Percentiles rank a stretch among this genome's conserved stretches.
Evolutionary conservation across 2,329 filamentous ascomycete genomes (phyloP).

Genomic region (Colletotrichum filicis): DNA sequence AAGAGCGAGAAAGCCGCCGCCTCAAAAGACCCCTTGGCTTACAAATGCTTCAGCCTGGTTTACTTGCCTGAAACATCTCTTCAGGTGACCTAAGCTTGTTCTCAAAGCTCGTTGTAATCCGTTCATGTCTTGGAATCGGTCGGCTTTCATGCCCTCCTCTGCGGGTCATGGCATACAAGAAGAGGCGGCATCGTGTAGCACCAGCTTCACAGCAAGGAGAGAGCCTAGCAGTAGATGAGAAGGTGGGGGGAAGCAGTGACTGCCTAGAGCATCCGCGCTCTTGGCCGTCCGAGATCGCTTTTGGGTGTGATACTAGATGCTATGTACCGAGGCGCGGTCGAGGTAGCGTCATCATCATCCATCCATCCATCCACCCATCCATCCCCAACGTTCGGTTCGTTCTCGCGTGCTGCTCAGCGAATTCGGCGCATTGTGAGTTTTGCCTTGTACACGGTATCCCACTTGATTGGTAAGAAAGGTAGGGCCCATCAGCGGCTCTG

Average conservation of each 20-base stretch:
- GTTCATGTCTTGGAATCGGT: constrained; percentile 15
- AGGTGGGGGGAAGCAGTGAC: neutral
- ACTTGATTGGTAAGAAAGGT: neutral
- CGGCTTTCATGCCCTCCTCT: neutral
- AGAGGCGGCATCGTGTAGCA: neutral
- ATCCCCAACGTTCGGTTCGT: neutral
- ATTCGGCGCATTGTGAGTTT: neutral
- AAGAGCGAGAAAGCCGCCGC: neutral
- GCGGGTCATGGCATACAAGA: constrained; percentile 4
- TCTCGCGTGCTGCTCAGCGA: neutral
- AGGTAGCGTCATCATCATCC: neutral
- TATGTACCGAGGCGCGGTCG: neutral
- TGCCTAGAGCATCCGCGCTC: neutral
- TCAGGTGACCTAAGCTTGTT: neutral
- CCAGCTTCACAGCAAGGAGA: neutral
- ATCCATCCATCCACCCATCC: neutral
- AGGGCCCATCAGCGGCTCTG: neutral
- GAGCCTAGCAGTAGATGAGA: neutral
- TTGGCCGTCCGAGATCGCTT: neutral
- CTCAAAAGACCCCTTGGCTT: neutral
- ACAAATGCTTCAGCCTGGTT: neutral
- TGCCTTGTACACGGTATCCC: neutral
- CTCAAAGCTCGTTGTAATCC: neutral
- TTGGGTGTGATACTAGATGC: neutral
- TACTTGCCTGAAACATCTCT: neutral